Evolutionary conservation across 192 early-diverging fungal species (phyloP).

Genomic region (Coemansia sp.): DNA sequence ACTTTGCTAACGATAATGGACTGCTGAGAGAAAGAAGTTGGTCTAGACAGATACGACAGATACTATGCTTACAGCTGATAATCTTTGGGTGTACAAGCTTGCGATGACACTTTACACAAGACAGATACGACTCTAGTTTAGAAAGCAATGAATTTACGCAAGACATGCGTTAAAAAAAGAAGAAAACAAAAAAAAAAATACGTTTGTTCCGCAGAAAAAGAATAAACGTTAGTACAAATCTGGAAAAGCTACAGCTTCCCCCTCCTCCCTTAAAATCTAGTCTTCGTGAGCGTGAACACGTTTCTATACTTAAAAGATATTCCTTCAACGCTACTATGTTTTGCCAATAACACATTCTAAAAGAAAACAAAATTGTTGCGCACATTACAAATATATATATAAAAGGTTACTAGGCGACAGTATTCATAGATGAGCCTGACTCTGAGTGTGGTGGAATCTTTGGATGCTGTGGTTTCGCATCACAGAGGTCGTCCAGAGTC

Average conservation of each 20-base stretch:
- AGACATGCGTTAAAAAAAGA: constrained; percentile 6
- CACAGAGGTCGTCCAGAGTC: constrained; percentile 51
- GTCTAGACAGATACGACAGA: constrained; percentile 28
- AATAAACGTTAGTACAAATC: background rate
- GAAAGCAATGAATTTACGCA: constrained; percentile 1
- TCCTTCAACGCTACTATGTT: background rate
- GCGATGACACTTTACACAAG: constrained; percentile 11
- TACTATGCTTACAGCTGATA: constrained; percentile 7
- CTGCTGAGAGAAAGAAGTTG: constrained; percentile 2
- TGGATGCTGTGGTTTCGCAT: constrained; percentile 30
- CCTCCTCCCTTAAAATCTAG: too few relatives aligned
- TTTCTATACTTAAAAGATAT: background rate
- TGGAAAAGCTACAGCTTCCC: background rate
- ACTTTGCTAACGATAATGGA: background rate
- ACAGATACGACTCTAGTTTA: constrained; percentile 9
- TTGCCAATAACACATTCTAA: background rate
- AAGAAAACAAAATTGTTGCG: background rate
- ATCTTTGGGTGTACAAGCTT: constrained; percentile 8
- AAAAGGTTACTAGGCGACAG: background rate
- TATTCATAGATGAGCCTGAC: constrained; percentile 17
- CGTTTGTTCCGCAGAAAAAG: background rate
- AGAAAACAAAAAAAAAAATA: background rate
- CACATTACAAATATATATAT: background rate
- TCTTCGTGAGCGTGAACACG: background rate
- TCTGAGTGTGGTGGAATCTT: constrained; percentile 18